phyloP scores from a whole-genome alignment of 2,329 filamentous ascomycete species.

The Paradendryphiella salina region DNA sequence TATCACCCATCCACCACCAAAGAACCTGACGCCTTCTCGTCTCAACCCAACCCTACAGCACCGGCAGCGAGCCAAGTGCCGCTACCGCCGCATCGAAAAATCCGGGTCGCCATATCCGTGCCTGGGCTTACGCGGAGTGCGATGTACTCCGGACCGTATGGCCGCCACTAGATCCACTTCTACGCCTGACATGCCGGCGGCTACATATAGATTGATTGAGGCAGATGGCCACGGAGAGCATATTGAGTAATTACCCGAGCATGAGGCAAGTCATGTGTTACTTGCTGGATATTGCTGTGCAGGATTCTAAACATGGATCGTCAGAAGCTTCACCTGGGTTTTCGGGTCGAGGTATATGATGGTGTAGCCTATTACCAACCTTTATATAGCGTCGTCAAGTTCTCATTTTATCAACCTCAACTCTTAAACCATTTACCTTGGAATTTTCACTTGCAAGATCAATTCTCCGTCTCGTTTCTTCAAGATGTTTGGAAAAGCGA shows the following conservation, averaged over 20 bases:
- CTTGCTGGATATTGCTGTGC: slow-evolving; percentile 30
- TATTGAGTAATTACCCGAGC: slow-evolving; percentile 7
- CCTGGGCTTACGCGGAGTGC: slow-evolving; percentile 3
- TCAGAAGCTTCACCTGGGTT: slow-evolving; percentile 16
- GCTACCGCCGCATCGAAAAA: slow-evolving; percentile 2
- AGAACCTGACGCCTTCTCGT: background rate
- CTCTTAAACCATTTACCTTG: background rate
- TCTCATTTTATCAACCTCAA: background rate
- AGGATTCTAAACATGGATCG: slow-evolving; percentile 14
- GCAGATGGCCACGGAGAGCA: slow-evolving; percentile 28
- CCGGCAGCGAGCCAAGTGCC: slow-evolving; percentile 6
- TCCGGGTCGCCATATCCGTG: slow-evolving; percentile 7
- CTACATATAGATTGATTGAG: slow-evolving; percentile 45
- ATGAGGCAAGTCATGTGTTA: slow-evolving; percentile 19
- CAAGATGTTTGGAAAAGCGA: slow-evolving; percentile 40
- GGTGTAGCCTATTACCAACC: background rate
- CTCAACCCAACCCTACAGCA: background rate
- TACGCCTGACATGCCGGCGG: slow-evolving; percentile 33
- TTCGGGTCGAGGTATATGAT: slow-evolving; percentile 6
- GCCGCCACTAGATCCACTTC: slow-evolving; percentile 36
- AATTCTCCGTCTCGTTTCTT: background rate
- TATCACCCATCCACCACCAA: slow-evolving; percentile 2
- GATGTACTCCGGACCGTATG: slow-evolving; percentile 39
- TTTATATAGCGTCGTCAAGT: slow-evolving; percentile 27
- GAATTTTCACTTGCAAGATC: background rate